Base-by-base conservation (phyloP, 2,329 filamentous ascomycete genomes). In the Graphiopsis chlorocephala region DNA sequence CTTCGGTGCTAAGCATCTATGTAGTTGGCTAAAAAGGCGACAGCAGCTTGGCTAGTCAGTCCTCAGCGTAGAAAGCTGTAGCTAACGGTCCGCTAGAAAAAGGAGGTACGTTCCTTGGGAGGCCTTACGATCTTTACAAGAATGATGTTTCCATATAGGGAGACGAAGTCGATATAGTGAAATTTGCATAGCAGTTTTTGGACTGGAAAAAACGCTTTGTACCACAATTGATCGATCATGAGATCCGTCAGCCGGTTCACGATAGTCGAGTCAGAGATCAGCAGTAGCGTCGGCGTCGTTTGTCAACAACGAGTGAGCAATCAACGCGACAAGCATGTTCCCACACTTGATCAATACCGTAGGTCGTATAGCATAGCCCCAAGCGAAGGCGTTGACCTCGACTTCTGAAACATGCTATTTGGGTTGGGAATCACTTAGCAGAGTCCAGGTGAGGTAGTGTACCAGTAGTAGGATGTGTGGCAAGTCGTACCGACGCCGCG, bases 391-490 rank as follows among this genome's bases (percentile, higher is more conserved):
- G 29, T 31, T 17, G 7, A 20, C 50, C 25, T 53, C 15, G 14
- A 31, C n/a, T 12, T 2, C 50, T 53, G 50, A 53, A 53, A 53
- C 50, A 53, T 53, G 50, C 50, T 53, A 53, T 53, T 31, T 14
- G 50, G 50, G 50, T 53, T 53, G 50, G 50, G 50, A 53, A 29
- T 15, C n/a, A 53, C 26, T 53, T 53, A 53, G 50, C 50, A 53
- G 26, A 11, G 20, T 31, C 29, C 26, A 29, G 20, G 28, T 3
- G 31, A n/a, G 50, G 28, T 53, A 53, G 50, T 17, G 50, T 53
- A 53, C 50, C 50, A 31, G 7, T 4, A 28, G 26, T 53, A 53
- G 4, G 10, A n/a, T 20, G 50, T 20, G n/a, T n/a, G 50, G 50
- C 50, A 53, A 10, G 50, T 29, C 50, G 50, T 53, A 53, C 6